Percentiles rank a stretch among this genome's conserved stretches.
Conservation (phyloP, 208 protist species). For the Trypanosoma lewisi region DNA sequence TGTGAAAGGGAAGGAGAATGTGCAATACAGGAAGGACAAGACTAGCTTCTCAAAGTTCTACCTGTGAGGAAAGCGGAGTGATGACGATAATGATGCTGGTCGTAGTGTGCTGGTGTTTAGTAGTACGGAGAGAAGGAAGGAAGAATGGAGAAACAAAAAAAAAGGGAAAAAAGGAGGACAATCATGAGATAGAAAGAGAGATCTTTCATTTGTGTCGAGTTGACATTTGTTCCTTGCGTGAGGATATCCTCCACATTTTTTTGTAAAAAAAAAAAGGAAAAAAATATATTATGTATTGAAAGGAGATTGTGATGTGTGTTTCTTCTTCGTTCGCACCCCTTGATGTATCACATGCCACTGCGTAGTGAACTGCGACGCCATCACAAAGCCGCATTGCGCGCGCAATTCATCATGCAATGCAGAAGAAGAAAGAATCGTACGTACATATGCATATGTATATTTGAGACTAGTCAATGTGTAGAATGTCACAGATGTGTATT, state of each 20-base stretch:
- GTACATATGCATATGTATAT: no score
- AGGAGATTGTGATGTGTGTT: no score
- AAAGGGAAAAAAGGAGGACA: slow-evolving; percentile 3
- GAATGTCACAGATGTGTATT: not conserved
- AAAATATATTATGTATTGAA: no score
- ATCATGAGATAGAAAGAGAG: not conserved
- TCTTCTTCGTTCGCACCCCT: no score
- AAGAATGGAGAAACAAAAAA: slow-evolving; percentile 9
- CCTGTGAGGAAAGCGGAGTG: slow-evolving; percentile 71
- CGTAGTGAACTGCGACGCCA: no score
- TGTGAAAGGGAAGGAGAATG: slow-evolving; percentile 99
- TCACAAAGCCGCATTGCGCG: no score
- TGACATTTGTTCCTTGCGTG: not conserved
- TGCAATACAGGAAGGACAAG: slow-evolving; percentile 99
- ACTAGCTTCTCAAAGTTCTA: slow-evolving; percentile 97
- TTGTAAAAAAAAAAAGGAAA: not conserved
- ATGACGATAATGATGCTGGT: no score
- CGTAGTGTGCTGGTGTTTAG: no score
- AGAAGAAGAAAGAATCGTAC: no score
- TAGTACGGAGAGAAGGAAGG: not conserved
- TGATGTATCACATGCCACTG: no score
- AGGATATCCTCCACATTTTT: not conserved
- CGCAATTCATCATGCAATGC: no score
- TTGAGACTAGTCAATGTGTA: no score
- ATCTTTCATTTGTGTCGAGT: not conserved